Conservation (phyloP, 257 asterid species). For the Ilex aquifolium region DNA sequence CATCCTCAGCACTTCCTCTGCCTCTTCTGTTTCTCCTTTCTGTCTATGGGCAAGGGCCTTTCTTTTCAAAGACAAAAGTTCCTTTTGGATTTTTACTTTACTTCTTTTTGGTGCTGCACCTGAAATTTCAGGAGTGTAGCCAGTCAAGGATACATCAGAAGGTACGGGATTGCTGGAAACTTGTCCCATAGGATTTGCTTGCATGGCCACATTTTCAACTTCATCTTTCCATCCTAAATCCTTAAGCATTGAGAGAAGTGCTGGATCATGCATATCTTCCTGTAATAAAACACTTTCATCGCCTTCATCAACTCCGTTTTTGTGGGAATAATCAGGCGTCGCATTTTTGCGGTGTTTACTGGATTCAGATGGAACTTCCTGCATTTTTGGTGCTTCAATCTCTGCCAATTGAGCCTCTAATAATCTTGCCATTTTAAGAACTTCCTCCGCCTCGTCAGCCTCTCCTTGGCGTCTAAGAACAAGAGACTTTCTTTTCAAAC, state of each 20-base stretch:
- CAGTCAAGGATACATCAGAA: not conserved
- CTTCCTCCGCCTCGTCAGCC: conserved; percentile 75
- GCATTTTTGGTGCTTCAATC: conserved; percentile 37
- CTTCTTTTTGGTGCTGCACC: conserved; percentile 1
- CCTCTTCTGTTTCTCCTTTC: conserved; percentile 2
- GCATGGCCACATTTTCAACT: not conserved
- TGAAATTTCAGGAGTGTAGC: not conserved
- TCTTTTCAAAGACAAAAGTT: not conserved
- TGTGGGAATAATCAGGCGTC: conserved; percentile 11
- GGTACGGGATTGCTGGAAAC: not conserved
- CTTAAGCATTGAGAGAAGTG: not conserved
- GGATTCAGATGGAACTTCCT: conserved; percentile 25
- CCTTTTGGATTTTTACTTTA: not conserved
- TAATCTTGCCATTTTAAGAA: conserved; percentile 45
- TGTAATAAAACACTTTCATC: not conserved
- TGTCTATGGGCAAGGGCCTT: not conserved
- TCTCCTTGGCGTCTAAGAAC: conserved; percentile 79
- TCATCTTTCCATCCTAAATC: not conserved
- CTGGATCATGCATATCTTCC: not conserved
- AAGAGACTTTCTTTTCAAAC: conserved; percentile 76
- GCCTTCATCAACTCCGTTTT: not conserved
- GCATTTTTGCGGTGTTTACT: conserved; percentile 10
- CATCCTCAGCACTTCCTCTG: conserved; percentile 1
- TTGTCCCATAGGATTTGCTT: not conserved
- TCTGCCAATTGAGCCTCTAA: conserved; percentile 69